Percentiles rank a stretch among this genome's conserved stretches.
These are phyloP conservation scores for Vanrija sp. DNA, from an alignment of 1,284 basidiomycete genomes.

Conservation along the genomic window DNA sequence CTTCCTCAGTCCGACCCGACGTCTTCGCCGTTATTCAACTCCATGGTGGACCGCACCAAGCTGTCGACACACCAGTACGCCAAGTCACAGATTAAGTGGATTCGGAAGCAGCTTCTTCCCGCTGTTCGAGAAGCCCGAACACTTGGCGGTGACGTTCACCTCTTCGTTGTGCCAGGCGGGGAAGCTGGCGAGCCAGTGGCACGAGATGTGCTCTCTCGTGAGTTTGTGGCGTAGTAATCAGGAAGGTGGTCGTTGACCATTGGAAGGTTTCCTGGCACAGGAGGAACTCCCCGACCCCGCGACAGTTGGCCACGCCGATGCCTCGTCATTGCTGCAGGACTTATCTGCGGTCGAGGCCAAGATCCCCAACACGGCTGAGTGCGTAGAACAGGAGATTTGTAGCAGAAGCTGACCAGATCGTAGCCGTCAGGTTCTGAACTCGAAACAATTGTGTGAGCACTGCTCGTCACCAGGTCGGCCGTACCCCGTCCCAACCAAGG, in stretches of 20 bases:
- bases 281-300: slow-evolving; percentile 59
- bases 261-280: slow-evolving; percentile 60
- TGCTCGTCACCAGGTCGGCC: slow-evolving; percentile 69
- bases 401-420: neutral
- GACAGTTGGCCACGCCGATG: slow-evolving; percentile 56
- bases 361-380: slow-evolving; percentile 46
- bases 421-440: slow-evolving; percentile 59
- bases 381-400: slow-evolving; percentile 6
- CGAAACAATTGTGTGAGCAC: slow-evolving; percentile 62
- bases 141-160: slow-evolving; percentile 40
- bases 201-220: slow-evolving; percentile 55
- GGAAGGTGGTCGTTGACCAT: neutral
- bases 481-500: slow-evolving; percentile 65
- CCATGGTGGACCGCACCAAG: slow-evolving; percentile 76
- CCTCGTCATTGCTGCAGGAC: slow-evolving; percentile 55
- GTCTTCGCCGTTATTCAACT: slow-evolving; percentile 49
- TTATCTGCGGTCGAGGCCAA: slow-evolving; percentile 37
- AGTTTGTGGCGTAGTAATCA: slow-evolving; percentile 6
- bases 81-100: slow-evolving; percentile 86
- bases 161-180: slow-evolving; percentile 54
- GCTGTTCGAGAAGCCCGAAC: slow-evolving; percentile 58
- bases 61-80: slow-evolving; percentile 85
- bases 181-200: slow-evolving; percentile 60
- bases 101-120: slow-evolving; percentile 83
- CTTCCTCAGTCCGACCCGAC: slow-evolving; percentile 29